phyloP scores from a whole-genome alignment of 306 rosid genomes.

The Senna tora region DNA sequence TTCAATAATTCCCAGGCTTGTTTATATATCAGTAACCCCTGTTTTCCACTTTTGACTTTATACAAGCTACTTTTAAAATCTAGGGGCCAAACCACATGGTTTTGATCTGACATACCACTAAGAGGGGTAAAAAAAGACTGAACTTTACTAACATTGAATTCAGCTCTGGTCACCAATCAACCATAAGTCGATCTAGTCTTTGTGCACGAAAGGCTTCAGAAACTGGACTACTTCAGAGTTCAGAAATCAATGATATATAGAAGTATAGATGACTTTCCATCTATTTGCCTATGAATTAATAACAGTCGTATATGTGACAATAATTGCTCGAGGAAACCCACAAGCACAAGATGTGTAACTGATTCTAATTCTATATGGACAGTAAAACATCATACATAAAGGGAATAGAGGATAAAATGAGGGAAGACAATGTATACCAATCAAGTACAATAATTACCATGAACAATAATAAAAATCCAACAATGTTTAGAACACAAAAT shows the following conservation, averaged over 20 bases:
- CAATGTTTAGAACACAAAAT: slow-evolving; percentile 38
- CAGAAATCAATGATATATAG: slow-evolving; percentile 7
- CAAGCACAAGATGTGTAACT: slow-evolving; percentile 17
- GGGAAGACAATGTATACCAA: neutral
- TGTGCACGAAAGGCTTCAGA: slow-evolving; percentile 10
- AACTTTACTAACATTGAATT: slow-evolving; percentile 24
- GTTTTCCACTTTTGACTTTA: slow-evolving; percentile 15
- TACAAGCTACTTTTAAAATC: neutral
- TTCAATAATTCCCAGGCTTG: neutral
- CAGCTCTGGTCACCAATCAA: slow-evolving; percentile 8
- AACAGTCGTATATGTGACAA: slow-evolving; percentile 27
- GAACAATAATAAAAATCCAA: slow-evolving; percentile 19
- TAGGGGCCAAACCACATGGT: neutral
- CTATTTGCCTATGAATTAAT: slow-evolving; percentile 2
- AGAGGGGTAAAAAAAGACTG: slow-evolving; percentile 20
- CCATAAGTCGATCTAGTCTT: slow-evolving; percentile 17
- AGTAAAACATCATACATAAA: slow-evolving; percentile 10
- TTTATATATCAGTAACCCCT: neutral
- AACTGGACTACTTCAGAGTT: slow-evolving; percentile 24
- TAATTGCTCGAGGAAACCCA: slow-evolving; percentile 27
- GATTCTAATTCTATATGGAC: slow-evolving; percentile 17
- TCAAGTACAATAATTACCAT: slow-evolving; percentile 27
- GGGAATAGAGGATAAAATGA: slow-evolving; percentile 5
- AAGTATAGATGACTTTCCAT: neutral
- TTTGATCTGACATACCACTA: slow-evolving; percentile 17